Evolutionary conservation across 768 basidiomycete species (phyloP).

Genomic region (Suillus lakei): DNA sequence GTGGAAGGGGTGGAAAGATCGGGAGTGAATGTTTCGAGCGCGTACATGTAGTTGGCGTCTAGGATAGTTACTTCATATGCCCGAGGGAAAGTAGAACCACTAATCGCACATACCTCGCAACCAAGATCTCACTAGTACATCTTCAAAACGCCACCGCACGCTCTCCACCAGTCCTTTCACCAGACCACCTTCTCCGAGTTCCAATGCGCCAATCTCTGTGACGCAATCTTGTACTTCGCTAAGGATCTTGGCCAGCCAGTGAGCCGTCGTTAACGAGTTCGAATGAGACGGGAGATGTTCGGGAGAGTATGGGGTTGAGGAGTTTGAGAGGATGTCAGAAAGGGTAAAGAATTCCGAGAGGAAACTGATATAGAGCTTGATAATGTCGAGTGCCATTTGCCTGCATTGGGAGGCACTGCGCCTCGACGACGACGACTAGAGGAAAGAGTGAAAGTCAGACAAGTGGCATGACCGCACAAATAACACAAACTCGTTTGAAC

Average conservation of each 20-base stretch:
- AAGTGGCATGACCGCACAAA: background rate
- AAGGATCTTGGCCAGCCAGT: conserved; percentile 81
- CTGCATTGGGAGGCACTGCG: conserved; percentile 85
- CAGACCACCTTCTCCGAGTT: conserved; percentile 78
- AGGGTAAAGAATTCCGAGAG: conserved; percentile 86
- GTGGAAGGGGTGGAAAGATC: conserved; percentile 65
- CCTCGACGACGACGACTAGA: conserved; percentile 51
- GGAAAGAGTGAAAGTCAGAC: conserved; percentile 17
- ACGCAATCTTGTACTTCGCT: conserved; percentile 87
- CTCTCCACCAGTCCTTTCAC: conserved; percentile 78
- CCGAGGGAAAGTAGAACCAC: conserved; percentile 1
- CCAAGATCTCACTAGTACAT: conserved; percentile 81
- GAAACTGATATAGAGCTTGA: conserved; percentile 83
- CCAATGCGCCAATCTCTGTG: conserved; percentile 78
- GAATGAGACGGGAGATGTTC: conserved; percentile 70
- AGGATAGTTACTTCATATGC: conserved; percentile 15
- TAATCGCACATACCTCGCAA: conserved; percentile 63
- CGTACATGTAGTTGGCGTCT: conserved; percentile 86
- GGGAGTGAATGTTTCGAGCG: conserved; percentile 85
- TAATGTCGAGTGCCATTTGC: conserved; percentile 86
- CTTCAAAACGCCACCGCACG: conserved; percentile 86
- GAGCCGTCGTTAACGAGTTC: conserved; percentile 80
- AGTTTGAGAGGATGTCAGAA: conserved; percentile 72
- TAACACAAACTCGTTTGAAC: conserved; percentile 67
- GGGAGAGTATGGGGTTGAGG: conserved; percentile 47